These are phyloP conservation scores for Mychonastes homosphaera DNA, from an alignment of 139 green algal species.

Conservation along the genomic window DNA sequence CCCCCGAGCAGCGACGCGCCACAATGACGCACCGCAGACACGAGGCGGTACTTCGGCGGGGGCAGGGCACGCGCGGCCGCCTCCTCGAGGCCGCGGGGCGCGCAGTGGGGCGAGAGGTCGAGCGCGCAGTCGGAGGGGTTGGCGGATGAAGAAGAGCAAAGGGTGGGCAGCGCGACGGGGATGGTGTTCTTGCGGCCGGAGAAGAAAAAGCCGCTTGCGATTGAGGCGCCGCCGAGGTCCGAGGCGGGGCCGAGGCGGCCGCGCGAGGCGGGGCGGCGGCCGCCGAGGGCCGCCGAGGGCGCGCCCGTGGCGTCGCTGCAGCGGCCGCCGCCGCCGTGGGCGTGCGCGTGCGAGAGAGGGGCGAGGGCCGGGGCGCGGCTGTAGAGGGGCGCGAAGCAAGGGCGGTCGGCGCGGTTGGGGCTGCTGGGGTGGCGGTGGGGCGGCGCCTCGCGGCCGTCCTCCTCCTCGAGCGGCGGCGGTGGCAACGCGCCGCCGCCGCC, in stretches of 20 bases:
- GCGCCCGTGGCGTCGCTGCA: neutral
- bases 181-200: conserved; percentile 38
- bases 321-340: too few species aligned
- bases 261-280: neutral
- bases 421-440: neutral
- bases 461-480: neutral
- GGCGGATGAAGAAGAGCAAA: too few species aligned
- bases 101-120: conserved; percentile 51
- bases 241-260: too few species aligned
- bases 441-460: neutral
- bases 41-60: conserved; percentile 38
- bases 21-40: too few species aligned
- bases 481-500: neutral
- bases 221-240: neutral
- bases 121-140: conserved; percentile 27
- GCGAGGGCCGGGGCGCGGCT: too few species aligned
- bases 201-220: conserved; percentile 9
- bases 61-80: neutral
- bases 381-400: too few species aligned
- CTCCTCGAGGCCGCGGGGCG: conserved; percentile 18
- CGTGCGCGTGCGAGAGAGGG: too few species aligned
- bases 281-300: neutral
- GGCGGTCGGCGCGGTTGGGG: too few species aligned
- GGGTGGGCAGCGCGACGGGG: conserved; percentile 26
- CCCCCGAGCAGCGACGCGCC: too few species aligned